Conservation (phyloP, 2,329 filamentous ascomycete genomes). For the Talaromyces sp. region DNA sequence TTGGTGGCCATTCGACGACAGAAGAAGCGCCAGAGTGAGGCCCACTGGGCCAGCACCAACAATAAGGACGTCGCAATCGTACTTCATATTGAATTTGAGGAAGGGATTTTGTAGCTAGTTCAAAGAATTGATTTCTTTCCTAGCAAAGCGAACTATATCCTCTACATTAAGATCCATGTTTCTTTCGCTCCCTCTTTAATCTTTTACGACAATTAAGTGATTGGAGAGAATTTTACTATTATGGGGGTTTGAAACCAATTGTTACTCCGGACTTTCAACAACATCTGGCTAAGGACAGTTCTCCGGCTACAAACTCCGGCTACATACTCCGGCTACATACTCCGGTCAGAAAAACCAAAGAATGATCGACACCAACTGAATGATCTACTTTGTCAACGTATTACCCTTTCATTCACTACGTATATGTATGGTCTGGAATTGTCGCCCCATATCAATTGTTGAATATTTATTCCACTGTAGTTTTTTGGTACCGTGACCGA, state of each 20-base stretch:
- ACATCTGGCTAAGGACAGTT: background rate
- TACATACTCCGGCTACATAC: too few species aligned
- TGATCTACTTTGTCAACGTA: too few species aligned
- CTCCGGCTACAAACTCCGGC: background rate
- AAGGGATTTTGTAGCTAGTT: background rate
- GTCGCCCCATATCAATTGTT: too few species aligned
- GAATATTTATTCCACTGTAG: too few species aligned
- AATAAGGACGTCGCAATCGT: conserved; percentile 1
- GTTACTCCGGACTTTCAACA: background rate
- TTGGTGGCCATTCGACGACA: background rate
- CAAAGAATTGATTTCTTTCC: background rate
- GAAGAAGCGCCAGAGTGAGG: background rate
- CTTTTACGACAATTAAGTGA: background rate
- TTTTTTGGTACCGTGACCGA: too few species aligned
- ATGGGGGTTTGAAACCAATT: background rate
- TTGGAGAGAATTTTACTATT: too few species aligned
- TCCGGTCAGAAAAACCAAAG: too few species aligned
- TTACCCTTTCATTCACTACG: too few species aligned
- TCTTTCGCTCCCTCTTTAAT: background rate
- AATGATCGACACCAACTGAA: too few species aligned
- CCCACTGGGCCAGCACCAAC: conserved; percentile 1
- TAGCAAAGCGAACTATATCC: background rate
- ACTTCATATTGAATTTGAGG: background rate
- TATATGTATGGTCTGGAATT: too few species aligned
- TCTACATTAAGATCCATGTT: background rate